Evolutionary conservation across 192 early-diverging fungal genomes (phyloP).

Genomic region (Radiomyces spectabilis): DNA sequence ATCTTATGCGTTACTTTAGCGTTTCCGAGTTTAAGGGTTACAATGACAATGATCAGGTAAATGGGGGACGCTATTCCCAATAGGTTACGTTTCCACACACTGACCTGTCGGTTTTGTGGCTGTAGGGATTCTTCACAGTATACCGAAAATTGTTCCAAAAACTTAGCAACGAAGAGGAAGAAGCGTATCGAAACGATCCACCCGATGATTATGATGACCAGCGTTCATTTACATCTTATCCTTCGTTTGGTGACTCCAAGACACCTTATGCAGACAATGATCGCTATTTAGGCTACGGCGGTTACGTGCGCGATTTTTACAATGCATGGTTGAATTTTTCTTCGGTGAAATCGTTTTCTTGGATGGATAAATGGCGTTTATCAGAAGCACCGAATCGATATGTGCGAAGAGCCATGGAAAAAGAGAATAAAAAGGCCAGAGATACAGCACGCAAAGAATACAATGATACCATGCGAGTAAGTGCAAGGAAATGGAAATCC

Average conservation of each 20-base stretch:
- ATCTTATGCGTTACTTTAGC: constrained; percentile 80
- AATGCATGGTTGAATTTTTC: constrained; percentile 76
- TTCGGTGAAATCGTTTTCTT: constrained; percentile 82
- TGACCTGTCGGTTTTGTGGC: not conserved
- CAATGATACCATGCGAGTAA: constrained; percentile 62
- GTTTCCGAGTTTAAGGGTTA: constrained; percentile 64
- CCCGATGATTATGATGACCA: constrained; percentile 24
- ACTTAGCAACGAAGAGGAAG: constrained; percentile 76
- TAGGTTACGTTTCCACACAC: not conserved
- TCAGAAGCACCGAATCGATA: constrained; percentile 78
- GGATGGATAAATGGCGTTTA: constrained; percentile 85
- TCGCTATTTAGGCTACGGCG: constrained; percentile 26
- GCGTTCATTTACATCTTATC: constrained; percentile 17
- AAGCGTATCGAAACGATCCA: constrained; percentile 39
- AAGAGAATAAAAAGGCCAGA: constrained; percentile 83
- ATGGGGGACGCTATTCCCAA: not conserved
- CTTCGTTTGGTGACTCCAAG: constrained; percentile 65
- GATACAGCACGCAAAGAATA: constrained; percentile 67
- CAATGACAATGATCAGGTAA: constrained; percentile 51
- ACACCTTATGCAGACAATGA: constrained; percentile 57
- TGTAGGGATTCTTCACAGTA: constrained; percentile 73
- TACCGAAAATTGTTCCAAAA: constrained; percentile 72
- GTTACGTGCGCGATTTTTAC: constrained; percentile 64
- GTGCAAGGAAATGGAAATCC: not conserved
- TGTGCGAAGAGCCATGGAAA: constrained; percentile 80